A percentile compares a stretch with the other conserved stretches of the same genome.
Conservation (phyloP, 148 eudicot genomes). For the Amaranthus hypochondriacus region DNA sequence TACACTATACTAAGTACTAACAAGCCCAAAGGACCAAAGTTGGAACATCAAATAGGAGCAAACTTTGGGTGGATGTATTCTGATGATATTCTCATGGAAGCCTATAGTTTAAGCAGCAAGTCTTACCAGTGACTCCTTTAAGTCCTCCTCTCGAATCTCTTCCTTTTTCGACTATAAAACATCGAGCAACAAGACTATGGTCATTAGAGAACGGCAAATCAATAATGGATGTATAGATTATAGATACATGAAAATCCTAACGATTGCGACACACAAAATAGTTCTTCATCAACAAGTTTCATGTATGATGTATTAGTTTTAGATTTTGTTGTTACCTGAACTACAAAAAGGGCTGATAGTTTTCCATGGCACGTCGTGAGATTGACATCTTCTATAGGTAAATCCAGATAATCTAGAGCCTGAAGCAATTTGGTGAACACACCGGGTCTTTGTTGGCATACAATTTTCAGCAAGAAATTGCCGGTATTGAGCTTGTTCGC, state of each 20-base stretch:
- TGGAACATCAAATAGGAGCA: not conserved
- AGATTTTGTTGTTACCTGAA: constrained; percentile 37
- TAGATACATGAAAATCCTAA: not conserved
- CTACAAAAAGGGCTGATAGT: constrained; percentile 35
- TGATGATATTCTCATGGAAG: not conserved
- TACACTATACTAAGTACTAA: not conserved
- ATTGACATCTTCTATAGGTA: constrained; percentile 52
- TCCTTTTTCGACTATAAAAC: constrained; percentile 35
- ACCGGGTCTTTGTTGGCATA: constrained; percentile 38
- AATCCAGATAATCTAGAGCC: constrained; percentile 39
- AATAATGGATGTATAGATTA: not conserved
- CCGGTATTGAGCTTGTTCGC: constrained; percentile 50
- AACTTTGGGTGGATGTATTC: not conserved
- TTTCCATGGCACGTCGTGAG: constrained; percentile 42
- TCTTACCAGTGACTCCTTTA: constrained; percentile 33
- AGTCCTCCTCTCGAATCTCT: constrained; percentile 27
- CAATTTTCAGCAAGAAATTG: constrained; percentile 43
- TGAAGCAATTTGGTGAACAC: constrained; percentile 54
- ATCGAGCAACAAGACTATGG: not conserved
- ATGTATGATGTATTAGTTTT: not conserved
- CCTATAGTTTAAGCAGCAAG: not conserved
- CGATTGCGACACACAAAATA: not conserved
- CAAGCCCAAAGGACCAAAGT: not conserved
- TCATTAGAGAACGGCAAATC: too few relatives aligned
- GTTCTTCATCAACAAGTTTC: not conserved